Base-by-base conservation (phyloP, 148 eudicot genomes). In the Rhododendron simsii region DNA sequence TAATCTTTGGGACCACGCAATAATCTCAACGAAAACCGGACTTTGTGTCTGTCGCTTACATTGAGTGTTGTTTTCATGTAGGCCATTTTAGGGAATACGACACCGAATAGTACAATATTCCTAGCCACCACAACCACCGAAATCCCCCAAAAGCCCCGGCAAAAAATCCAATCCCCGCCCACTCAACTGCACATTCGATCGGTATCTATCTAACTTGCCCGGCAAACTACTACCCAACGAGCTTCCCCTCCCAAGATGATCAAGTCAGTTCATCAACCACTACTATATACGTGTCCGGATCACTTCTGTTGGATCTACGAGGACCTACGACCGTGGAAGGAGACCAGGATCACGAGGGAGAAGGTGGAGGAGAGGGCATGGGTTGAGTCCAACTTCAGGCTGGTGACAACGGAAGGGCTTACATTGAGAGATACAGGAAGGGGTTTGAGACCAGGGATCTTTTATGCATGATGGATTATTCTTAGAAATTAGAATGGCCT, bases 221-320 rank as follows among this genome's bases (percentile, higher is more conserved):
- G 11, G 83, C 88, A 41, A 83, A 88, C 48, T 89, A 91, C 86
- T 94, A 94, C 79, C 94, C 98, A 0, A 76, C 86, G 21, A 84
- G 83, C 14, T 79, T 88, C 63, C 85, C 87, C 28, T 15, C 86
- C 14, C 44, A 82, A 26, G 78, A 73, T 73, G 91, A 91, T 73
- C 86, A 89, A 12, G 84, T 84, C 84, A 78, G 87, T 87, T 87
- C 88, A 35, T 79, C 41, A 39, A 39, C 90, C 14, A 85, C 95
- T 82, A 69, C 90, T 33, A 1, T 33, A 33, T 0, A 65, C 86
- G 20, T 95, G 98, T 75, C 98, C 98, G 4, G 93, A 94, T 11
- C 92, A 94, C 90, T 95, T 95, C 82, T 94, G 93, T 20, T 94
- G 95, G 95, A 94, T 95, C 65, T 78, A 95, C 76, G 97, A 95